phyloP scores from a whole-genome alignment of 2,329 filamentous ascomycete genomes.

The Neurospora crassa region DNA sequence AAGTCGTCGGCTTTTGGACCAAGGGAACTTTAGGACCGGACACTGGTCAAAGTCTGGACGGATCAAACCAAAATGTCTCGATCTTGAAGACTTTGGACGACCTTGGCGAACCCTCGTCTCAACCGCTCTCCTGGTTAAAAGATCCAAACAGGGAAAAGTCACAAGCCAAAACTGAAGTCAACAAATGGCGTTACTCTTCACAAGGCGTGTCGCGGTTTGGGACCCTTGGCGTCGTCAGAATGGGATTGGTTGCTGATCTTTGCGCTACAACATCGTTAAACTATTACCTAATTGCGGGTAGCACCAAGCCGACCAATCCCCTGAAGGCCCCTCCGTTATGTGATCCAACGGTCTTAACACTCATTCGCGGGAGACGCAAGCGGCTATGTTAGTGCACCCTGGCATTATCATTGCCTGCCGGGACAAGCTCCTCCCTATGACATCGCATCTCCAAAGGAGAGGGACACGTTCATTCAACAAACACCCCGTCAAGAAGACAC shows the following conservation, averaged over 20 bases:
- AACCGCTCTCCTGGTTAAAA: background rate
- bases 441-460: background rate
- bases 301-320: background rate
- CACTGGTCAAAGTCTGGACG: background rate
- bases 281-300: background rate
- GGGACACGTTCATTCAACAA: background rate
- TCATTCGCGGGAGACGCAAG: no score
- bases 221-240: background rate
- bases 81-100: constrained; percentile 1
- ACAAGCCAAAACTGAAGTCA: background rate
- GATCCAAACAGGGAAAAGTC: background rate
- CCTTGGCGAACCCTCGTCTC: constrained; percentile 1
- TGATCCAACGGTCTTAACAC: background rate
- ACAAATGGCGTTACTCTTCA: background rate
- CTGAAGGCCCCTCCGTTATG: background rate
- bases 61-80: background rate
- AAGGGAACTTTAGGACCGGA: background rate
- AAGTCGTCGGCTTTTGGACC: background rate
- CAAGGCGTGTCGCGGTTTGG: background rate
- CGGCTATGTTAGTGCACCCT: background rate
- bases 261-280: background rate
- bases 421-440: background rate
- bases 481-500: background rate
- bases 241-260: background rate
- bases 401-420: background rate